A percentile compares a stretch with the other conserved stretches of the same genome.
Evolutionary conservation across 78 protist genomes (phyloP).

Genomic region (Speleostelium caveatum): DNA sequence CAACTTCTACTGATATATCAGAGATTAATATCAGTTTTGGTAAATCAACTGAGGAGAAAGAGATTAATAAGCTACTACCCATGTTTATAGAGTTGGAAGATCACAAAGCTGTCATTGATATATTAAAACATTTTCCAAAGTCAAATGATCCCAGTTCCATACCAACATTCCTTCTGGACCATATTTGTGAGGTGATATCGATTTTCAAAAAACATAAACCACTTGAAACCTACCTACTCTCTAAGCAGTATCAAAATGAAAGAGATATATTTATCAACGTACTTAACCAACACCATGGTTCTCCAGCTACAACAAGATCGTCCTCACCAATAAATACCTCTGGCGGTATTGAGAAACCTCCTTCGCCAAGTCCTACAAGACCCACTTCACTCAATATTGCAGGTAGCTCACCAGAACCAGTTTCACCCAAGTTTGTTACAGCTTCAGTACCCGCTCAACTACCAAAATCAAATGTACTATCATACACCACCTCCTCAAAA

Average conservation of each 20-base stretch:
- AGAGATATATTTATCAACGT: not conserved
- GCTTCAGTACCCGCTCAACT: too few species aligned
- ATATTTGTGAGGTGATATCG: conserved; percentile 41
- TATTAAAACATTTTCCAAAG: conserved; percentile 33
- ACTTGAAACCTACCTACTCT: conserved; percentile 28
- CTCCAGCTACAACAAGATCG: not conserved
- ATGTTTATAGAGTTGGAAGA: conserved; percentile 42
- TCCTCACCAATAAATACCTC: not conserved
- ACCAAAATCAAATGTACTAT: not conserved
- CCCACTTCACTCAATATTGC: not conserved
- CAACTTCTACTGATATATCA: not conserved
- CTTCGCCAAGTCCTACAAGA: not conserved
- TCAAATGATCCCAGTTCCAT: not conserved
- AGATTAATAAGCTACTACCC: conserved; percentile 43
- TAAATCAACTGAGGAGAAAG: conserved; percentile 38
- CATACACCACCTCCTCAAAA: not conserved
- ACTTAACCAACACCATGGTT: too few species aligned
- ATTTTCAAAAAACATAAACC: conserved; percentile 50
- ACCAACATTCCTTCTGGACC: conserved; percentile 32
- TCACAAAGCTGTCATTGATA: conserved; percentile 1
- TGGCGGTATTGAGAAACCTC: not conserved
- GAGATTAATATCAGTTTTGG: not conserved
- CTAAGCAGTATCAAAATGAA: conserved; percentile 11
- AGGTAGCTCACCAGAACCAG: not conserved
- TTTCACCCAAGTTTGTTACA: too few species aligned